Conservation (phyloP, 331 rosid genomes). For the Quercus lobata region DNA sequence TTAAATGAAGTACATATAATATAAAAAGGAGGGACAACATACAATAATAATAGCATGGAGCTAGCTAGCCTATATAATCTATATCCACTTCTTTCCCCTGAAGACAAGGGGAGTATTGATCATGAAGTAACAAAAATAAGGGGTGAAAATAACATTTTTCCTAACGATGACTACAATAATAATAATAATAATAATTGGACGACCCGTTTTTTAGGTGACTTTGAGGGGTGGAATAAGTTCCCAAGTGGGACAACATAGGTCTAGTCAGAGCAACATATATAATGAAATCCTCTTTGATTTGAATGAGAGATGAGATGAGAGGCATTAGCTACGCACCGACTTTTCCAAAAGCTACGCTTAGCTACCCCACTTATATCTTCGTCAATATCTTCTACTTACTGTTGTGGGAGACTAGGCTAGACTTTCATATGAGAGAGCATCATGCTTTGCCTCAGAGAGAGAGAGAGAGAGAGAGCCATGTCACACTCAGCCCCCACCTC, state of each 20-base stretch:
- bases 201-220: background rate
- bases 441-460: background rate
- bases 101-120: too few species aligned
- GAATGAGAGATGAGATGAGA: background rate
- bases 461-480: background rate
- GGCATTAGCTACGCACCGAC: slow-evolving; percentile 27
- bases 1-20: too few species aligned
- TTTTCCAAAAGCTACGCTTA: slow-evolving; percentile 24
- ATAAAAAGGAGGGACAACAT: too few species aligned
- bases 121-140: too few species aligned
- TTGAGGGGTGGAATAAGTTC: slow-evolving; percentile 15
- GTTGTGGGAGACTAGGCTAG: background rate
- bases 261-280: slow-evolving; percentile 29
- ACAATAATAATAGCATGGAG: too few species aligned
- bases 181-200: background rate
- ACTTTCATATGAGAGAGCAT: background rate
- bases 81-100: too few species aligned
- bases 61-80: too few species aligned
- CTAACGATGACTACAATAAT: background rate
- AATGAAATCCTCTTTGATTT: slow-evolving; percentile 10
- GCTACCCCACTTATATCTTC: slow-evolving; percentile 21
- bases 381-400: background rate
- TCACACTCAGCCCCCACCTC: slow-evolving; percentile 1
- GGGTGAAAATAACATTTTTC: too few species aligned
- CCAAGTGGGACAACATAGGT: slow-evolving; percentile 36